Conservation (phyloP, 371 early-diverging fungal genomes). For the Rhizopus microsporus region DNA sequence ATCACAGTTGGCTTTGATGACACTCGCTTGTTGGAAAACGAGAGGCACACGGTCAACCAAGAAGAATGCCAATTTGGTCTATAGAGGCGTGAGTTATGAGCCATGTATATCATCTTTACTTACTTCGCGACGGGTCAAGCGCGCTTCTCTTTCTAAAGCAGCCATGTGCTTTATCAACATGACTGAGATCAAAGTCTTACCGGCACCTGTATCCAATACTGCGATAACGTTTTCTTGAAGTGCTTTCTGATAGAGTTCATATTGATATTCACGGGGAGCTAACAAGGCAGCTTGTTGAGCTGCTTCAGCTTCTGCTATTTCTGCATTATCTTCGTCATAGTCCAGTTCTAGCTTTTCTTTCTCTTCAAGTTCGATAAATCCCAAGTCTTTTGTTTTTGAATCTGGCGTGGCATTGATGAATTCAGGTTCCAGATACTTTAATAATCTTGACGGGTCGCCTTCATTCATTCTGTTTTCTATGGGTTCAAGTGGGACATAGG, state of each 20-base stretch:
- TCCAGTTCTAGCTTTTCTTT: conserved; percentile 32
- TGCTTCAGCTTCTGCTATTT: conserved; percentile 17
- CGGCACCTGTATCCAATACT: conserved; percentile 90
- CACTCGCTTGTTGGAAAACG: conserved; percentile 82
- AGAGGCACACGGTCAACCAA: conserved; percentile 87
- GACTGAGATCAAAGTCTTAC: conserved; percentile 90
- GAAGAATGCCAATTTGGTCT: conserved; percentile 69
- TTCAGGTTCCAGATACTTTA: conserved; percentile 39
- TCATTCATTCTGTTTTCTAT: conserved; percentile 39
- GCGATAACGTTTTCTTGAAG: conserved; percentile 75
- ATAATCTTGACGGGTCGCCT: conserved; percentile 14
- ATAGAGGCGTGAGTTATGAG: not conserved
- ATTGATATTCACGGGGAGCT: conserved; percentile 78
- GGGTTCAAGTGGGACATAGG: conserved; percentile 18
- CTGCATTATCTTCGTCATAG: conserved; percentile 18
- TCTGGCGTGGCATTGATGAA: conserved; percentile 34
- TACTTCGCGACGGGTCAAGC: conserved; percentile 41
- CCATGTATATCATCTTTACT: not conserved
- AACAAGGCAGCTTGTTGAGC: conserved; percentile 22
- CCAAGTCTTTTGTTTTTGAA: conserved; percentile 15
- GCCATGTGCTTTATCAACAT: conserved; percentile 80
- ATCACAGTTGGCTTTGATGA: conserved; percentile 67
- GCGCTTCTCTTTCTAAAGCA: conserved; percentile 32
- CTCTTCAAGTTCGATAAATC: conserved; percentile 24
- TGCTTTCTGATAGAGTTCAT: conserved; percentile 72